phyloP scores from a whole-genome alignment of 139 green algal genomes.

The Chlorella sp. region DNA sequence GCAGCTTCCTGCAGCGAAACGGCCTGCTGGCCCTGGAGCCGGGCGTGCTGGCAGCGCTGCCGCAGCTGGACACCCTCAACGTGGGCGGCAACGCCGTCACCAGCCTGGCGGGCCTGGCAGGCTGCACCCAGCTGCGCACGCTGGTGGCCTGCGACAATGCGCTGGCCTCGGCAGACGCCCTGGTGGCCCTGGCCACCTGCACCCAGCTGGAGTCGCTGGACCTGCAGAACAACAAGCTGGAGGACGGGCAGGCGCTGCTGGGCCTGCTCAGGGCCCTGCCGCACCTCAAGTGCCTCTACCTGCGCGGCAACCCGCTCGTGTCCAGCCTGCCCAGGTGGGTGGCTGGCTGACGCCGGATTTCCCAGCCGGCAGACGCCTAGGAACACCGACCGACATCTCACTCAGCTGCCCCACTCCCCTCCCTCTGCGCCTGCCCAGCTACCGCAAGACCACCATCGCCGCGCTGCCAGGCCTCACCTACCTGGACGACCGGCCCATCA shows the following conservation, averaged over 20 bases:
- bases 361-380: too few species aligned
- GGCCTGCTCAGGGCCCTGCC: slow-evolving; percentile 56
- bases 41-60: slow-evolving; percentile 50
- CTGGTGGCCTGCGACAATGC: slow-evolving; percentile 77
- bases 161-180: slow-evolving; percentile 52
- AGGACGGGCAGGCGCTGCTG: slow-evolving; percentile 41
- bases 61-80: slow-evolving; percentile 82
- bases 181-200: slow-evolving; percentile 62
- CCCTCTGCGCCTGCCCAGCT: slow-evolving; percentile 53
- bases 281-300: slow-evolving; percentile 86
- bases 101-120: slow-evolving; percentile 63
- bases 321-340: slow-evolving; percentile 47
- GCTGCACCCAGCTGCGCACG: slow-evolving; percentile 61
- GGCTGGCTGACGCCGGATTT: too few species aligned
- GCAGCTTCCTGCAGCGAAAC: slow-evolving; percentile 91
- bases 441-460: slow-evolving; percentile 78
- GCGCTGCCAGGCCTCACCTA: slow-evolving; percentile 76
- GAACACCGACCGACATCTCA: too few species aligned
- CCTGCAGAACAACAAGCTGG: slow-evolving; percentile 72
- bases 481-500: slow-evolving; percentile 89
- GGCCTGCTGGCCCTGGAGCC: slow-evolving; percentile 61
- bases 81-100: slow-evolving; percentile 83
- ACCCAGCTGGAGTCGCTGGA: slow-evolving; percentile 72
- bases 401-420: too few species aligned
- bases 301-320: slow-evolving; percentile 88